These are phyloP conservation scores for Macrolepiota fuliginosa DNA, from an alignment of 768 basidiomycete genomes.

Conservation along the genomic window DNA sequence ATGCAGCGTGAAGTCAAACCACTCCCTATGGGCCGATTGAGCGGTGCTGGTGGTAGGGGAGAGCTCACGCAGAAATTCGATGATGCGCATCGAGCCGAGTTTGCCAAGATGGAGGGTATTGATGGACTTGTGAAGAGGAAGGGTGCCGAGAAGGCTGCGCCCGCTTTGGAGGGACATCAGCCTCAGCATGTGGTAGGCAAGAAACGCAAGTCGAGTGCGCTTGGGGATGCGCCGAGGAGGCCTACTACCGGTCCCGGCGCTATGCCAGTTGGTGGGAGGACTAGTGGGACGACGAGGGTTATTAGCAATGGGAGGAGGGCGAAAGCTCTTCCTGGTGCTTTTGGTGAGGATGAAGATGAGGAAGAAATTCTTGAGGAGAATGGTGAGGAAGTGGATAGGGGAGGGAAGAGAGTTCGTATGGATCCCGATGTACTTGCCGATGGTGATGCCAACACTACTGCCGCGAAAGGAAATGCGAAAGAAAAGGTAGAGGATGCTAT, in stretches of 20 bases:
- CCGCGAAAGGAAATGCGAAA: slow-evolving; percentile 26
- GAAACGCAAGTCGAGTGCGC: slow-evolving; percentile 54
- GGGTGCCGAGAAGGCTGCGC: slow-evolving; percentile 20
- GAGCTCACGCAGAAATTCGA: slow-evolving; percentile 48
- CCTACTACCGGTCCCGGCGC: slow-evolving; percentile 20
- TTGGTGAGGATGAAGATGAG: slow-evolving; percentile 53
- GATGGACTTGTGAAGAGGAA: slow-evolving; percentile 36
- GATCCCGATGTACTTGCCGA: slow-evolving; percentile 31
- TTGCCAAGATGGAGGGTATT: slow-evolving; percentile 79
- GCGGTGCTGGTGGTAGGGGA: slow-evolving; percentile 9
- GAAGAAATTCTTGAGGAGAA: slow-evolving; percentile 23
- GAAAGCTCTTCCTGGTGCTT: slow-evolving; percentile 53
- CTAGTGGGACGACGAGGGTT: slow-evolving; percentile 38
- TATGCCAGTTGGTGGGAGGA: slow-evolving; percentile 24
- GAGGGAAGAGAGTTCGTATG: slow-evolving; percentile 30
- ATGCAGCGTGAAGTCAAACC: slow-evolving; percentile 26
- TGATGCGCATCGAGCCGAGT: slow-evolving; percentile 60
- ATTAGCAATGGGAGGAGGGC: slow-evolving; percentile 45
- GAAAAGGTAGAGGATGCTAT: slow-evolving; percentile 27
- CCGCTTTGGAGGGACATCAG: not conserved
- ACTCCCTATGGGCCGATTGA: slow-evolving; percentile 23
- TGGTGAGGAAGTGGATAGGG: not conserved
- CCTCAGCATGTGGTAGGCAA: slow-evolving; percentile 29
- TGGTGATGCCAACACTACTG: not conserved
- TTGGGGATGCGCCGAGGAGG: slow-evolving; percentile 25